Evolutionary conservation across 257 asterid species (phyloP).

Genomic region (Jacaranda copaia): DNA sequence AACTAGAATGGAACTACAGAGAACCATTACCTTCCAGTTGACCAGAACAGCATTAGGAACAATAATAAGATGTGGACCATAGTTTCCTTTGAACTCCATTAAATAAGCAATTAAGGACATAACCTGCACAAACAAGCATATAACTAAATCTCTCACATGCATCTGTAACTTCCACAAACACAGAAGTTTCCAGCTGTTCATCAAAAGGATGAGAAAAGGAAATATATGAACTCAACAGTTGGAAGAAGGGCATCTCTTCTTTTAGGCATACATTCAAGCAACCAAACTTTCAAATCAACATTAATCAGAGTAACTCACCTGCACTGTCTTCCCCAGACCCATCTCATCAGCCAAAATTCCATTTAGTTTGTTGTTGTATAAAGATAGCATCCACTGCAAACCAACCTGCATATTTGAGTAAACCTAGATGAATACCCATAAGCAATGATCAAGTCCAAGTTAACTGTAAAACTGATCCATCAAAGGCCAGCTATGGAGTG

Average conservation of each 20-base stretch:
- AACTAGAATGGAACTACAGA: constrained; percentile 31
- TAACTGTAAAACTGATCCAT: constrained; percentile 30
- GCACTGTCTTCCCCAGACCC: constrained; percentile 99
- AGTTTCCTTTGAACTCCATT: constrained; percentile 98
- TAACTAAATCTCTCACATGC: constrained; percentile 23
- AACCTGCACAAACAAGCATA: constrained; percentile 61
- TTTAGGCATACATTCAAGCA: constrained; percentile 10
- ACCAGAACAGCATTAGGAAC: constrained; percentile 99
- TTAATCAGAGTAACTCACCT: constrained; percentile 58
- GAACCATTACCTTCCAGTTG: constrained; percentile 88
- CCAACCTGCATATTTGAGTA: constrained; percentile 81
- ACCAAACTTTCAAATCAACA: constrained; percentile 19
- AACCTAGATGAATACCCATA: constrained; percentile 28
- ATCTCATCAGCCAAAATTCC: constrained; percentile 99
- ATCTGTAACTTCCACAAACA: constrained; percentile 19
- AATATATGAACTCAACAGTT: constrained; percentile 6
- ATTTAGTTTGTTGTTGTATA: constrained; percentile 93
- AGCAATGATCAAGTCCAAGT: constrained; percentile 27
- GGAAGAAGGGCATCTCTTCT: constrained; percentile 11
- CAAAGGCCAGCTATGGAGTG: constrained; percentile 29
- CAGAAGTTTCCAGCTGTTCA: constrained; percentile 19
- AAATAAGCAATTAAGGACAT: constrained; percentile 95
- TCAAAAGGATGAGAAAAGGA: constrained; percentile 17
- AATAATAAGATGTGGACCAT: constrained; percentile 97
- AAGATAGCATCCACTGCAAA: constrained; percentile 99